Evolutionary conservation across 2,329 filamentous ascomycete genomes (phyloP).

Genomic region (Triangularia setosa): DNA sequence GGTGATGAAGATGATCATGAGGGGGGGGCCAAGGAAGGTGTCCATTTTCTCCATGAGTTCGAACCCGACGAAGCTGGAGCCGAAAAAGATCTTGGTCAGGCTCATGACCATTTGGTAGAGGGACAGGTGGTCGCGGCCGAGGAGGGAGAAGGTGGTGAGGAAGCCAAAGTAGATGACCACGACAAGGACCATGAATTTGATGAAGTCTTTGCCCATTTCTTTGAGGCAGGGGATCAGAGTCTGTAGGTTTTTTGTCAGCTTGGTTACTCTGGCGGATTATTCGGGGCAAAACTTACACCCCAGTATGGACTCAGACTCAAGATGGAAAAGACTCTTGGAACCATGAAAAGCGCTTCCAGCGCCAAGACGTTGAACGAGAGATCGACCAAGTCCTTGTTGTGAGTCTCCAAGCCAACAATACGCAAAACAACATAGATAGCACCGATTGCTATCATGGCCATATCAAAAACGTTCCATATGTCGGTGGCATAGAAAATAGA

Average conservation of each 20-base stretch:
- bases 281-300: constrained; percentile 43
- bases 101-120: constrained; percentile 69
- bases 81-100: constrained; percentile 77
- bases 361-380: constrained; percentile 85
- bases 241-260: constrained; percentile 16
- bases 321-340: constrained; percentile 83
- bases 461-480: constrained; percentile 76
- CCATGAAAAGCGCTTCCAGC: constrained; percentile 83
- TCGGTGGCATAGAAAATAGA: constrained; percentile 81
- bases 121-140: constrained; percentile 67
- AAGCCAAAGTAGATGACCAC: constrained; percentile 83
- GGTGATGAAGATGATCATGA: constrained; percentile 70
- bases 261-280: background rate
- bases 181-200: constrained; percentile 73
- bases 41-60: constrained; percentile 61
- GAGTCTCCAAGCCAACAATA: constrained; percentile 63
- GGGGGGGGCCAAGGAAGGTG: constrained; percentile 54
- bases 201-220: constrained; percentile 90
- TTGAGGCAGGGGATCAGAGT: constrained; percentile 86
- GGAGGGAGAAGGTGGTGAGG: constrained; percentile 76
- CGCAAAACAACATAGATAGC: constrained; percentile 66
- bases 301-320: constrained; percentile 86
- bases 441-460: constrained; percentile 73
- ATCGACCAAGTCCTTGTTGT: constrained; percentile 63
- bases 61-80: constrained; percentile 71